These are phyloP conservation scores for Physcia stellaris DNA, from an alignment of 495 filamentous ascomycete genomes.

Conservation along the genomic window DNA sequence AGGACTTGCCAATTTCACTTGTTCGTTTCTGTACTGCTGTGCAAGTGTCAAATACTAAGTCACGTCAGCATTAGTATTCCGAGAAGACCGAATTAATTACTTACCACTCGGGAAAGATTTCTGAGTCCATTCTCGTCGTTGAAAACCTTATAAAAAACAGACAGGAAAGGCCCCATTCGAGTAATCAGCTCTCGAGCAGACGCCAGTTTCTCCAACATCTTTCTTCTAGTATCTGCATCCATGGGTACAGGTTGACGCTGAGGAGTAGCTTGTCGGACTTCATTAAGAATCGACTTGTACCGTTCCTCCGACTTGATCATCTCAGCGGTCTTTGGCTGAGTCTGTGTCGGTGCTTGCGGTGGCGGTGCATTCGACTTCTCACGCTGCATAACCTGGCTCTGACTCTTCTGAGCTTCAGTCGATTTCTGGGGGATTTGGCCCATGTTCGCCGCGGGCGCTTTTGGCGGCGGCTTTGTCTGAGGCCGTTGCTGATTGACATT, in stretches of 20 bases:
- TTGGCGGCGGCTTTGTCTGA: conserved; percentile 13
- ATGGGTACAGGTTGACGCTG: conserved; percentile 20
- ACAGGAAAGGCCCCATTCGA: conserved; percentile 18
- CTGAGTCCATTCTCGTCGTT: conserved; percentile 29
- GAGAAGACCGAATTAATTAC: conserved; percentile 5
- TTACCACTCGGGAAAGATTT: conserved; percentile 31
- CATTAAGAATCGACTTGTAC: conserved; percentile 19
- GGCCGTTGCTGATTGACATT: conserved; percentile 13
- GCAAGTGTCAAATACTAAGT: conserved; percentile 40
- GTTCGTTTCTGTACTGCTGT: conserved; percentile 43
- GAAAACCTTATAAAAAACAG: conserved; percentile 24
- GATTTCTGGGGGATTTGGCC: conserved; percentile 21
- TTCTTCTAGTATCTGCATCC: conserved; percentile 28
- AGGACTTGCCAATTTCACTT: conserved; percentile 32
- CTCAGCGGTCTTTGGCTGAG: too few species aligned
- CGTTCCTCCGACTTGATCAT: conserved; percentile 1
- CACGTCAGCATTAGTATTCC: neutral
- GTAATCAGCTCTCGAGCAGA: conserved; percentile 9
- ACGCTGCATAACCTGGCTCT: too few species aligned
- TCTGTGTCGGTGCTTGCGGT: too few species aligned
- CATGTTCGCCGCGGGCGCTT: conserved; percentile 22
- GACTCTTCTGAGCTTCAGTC: too few species aligned
- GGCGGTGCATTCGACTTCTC: too few species aligned
- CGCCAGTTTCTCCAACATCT: conserved; percentile 34
- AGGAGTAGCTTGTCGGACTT: conserved; percentile 25